These are phyloP conservation scores for Starmerella floricola DNA, from an alignment of 805 yeast species.

Conservation along the genomic window DNA sequence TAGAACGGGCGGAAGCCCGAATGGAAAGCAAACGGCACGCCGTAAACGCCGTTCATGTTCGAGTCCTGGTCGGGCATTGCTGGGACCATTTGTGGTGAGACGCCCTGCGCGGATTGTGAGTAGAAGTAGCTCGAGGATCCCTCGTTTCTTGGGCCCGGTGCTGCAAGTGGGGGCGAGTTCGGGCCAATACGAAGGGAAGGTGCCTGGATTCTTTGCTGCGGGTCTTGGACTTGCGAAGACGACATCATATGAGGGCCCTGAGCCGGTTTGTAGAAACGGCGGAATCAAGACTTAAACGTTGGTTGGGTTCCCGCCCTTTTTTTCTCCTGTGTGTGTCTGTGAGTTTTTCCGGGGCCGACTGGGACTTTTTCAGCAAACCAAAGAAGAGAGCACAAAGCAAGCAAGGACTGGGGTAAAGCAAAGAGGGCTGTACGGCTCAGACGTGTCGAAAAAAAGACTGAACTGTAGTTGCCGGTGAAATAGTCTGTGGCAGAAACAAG, in stretches of 20 bases:
- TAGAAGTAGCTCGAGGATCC: not conserved
- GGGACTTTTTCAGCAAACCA: no score
- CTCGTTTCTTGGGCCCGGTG: not conserved
- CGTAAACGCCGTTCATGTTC: not conserved
- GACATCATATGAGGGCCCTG: not conserved
- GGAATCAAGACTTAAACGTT: no score
- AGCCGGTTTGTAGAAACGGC: not conserved
- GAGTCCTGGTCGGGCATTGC: not conserved
- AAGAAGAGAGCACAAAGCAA: no score
- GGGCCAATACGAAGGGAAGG: not conserved
- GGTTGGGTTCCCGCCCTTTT: no score
- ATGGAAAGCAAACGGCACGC: not conserved
- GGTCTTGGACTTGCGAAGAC: slow-evolving; percentile 3
- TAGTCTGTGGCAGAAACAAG: no score
- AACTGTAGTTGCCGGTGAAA: no score
- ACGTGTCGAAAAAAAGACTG: no score
- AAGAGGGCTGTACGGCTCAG: no score
- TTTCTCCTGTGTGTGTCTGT: no score
- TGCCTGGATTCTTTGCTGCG: not conserved
- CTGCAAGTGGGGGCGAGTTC: not conserved
- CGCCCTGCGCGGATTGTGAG: not conserved
- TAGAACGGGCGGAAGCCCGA: not conserved
- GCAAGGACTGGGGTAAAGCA: no score
- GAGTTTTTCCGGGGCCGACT: no score
- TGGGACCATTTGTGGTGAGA: not conserved